Percentiles rank a stretch among this genome's conserved stretches.
phyloP scores from a whole-genome alignment of 768 basidiomycete genomes.

The Paxillus ammoniavirescens region DNA sequence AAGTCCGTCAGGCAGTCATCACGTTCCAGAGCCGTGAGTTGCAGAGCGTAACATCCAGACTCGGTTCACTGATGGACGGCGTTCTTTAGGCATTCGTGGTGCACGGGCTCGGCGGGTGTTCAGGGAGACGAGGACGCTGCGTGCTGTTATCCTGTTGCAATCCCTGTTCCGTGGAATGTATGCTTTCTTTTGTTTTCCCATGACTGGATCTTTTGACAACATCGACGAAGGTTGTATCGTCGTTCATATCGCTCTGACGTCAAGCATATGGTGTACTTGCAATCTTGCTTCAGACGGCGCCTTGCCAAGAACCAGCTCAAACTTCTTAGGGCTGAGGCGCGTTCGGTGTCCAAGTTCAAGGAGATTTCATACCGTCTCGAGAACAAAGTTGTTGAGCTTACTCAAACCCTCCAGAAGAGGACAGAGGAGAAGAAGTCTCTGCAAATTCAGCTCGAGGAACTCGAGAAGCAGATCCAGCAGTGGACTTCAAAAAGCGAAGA shows the following conservation, averaged over 20 bases:
- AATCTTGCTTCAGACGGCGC: slow-evolving; percentile 89
- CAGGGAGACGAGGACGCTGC: slow-evolving; percentile 49
- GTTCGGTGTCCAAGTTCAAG: slow-evolving; percentile 97
- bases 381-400: slow-evolving; percentile 99
- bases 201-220: slow-evolving; percentile 1
- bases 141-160: slow-evolving; percentile 76
- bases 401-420: slow-evolving; percentile 87
- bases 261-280: slow-evolving; percentile 75
- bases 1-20: slow-evolving; percentile 59
- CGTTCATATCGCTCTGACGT: slow-evolving; percentile 59
- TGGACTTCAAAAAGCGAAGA: slow-evolving; percentile 91
- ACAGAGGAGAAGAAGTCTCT: slow-evolving; percentile 90
- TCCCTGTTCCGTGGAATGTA: slow-evolving; percentile 87
- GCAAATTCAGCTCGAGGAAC: slow-evolving; percentile 65
- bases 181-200: slow-evolving; percentile 35
- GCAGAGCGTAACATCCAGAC: not conserved
- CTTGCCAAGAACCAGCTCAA: slow-evolving; percentile 85
- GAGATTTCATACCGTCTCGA: slow-evolving; percentile 97
- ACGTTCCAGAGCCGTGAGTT: slow-evolving; percentile 84
- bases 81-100: slow-evolving; percentile 66
- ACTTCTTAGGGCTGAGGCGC: slow-evolving; percentile 83
- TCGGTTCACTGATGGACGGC: slow-evolving; percentile 6
- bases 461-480: slow-evolving; percentile 83
- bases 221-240: slow-evolving; percentile 48
- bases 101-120: slow-evolving; percentile 62